phyloP scores from a whole-genome alignment of 2,329 filamentous ascomycete genomes.

The Stagonosporopsis rhizophila region DNA sequence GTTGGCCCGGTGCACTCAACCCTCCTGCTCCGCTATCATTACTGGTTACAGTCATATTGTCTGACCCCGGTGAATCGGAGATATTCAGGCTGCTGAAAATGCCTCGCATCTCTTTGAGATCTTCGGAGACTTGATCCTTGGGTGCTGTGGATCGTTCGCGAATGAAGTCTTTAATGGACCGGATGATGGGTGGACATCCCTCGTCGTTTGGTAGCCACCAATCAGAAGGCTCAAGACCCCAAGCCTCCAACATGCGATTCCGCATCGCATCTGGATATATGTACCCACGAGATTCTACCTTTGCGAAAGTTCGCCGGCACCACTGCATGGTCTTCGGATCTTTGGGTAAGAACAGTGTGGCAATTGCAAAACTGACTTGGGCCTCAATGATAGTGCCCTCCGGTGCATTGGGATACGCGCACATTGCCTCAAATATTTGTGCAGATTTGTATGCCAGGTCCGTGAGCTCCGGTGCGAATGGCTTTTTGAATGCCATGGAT shows the following conservation, averaged over 20 bases:
- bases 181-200: slow-evolving; percentile 74
- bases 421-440: slow-evolving; percentile 79
- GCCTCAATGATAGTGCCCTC: slow-evolving; percentile 74
- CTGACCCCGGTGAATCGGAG: slow-evolving; percentile 43
- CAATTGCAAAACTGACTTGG: slow-evolving; percentile 78
- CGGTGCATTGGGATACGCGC: slow-evolving; percentile 73
- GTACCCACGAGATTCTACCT: slow-evolving; percentile 83
- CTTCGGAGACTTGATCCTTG: slow-evolving; percentile 63
- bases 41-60: slow-evolving; percentile 37
- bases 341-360: slow-evolving; percentile 79
- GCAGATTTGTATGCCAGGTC: slow-evolving; percentile 73
- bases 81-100: slow-evolving; percentile 61
- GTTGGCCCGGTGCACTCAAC: background rate
- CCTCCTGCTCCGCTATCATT: slow-evolving; percentile 20
- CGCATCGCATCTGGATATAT: slow-evolving; percentile 80
- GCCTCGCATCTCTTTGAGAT: slow-evolving; percentile 75
- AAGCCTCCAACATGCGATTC: slow-evolving; percentile 75
- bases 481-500: slow-evolving; percentile 62
- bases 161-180: slow-evolving; percentile 79
- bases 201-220: slow-evolving; percentile 94
- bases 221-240: slow-evolving; percentile 73
- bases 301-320: slow-evolving; percentile 79
- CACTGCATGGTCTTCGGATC: slow-evolving; percentile 77
- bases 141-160: slow-evolving; percentile 71
- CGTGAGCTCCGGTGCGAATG: slow-evolving; percentile 62